phyloP scores from a whole-genome alignment of 495 filamentous ascomycete genomes.

The Lasiosphaeria ovina region DNA sequence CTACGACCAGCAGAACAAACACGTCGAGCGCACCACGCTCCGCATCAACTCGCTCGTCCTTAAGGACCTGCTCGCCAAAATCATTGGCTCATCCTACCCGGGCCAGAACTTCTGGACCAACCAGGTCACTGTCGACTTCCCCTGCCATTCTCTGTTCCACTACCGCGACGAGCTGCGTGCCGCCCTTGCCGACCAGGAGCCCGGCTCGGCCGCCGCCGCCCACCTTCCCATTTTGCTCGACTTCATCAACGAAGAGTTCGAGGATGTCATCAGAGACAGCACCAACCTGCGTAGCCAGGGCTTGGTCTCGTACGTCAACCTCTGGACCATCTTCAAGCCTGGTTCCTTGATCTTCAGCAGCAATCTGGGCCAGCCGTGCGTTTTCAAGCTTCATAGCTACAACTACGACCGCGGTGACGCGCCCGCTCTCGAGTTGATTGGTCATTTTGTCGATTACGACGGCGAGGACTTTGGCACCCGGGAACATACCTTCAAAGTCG shows the following conservation, averaged over 20 bases:
- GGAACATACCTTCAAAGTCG: constrained; percentile 35
- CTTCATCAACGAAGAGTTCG: constrained; percentile 33
- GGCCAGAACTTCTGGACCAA: constrained; percentile 22
- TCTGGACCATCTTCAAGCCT: constrained; percentile 42
- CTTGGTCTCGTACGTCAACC: constrained; percentile 29
- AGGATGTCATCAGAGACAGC: constrained; percentile 27
- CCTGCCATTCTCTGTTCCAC: constrained; percentile 15
- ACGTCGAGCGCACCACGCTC: constrained; percentile 9
- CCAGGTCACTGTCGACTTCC: constrained; percentile 31
- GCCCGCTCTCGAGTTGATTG: constrained; percentile 14
- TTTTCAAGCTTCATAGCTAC: constrained; percentile 13
- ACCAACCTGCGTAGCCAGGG: constrained; percentile 28
- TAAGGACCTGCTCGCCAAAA: constrained; percentile 7
- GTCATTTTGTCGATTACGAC: constrained; percentile 51
- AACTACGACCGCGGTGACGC: constrained; percentile 12
- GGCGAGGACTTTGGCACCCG: constrained; percentile 51
- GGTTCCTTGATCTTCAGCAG: constrained; percentile 22
- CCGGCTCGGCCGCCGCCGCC: constrained; percentile 27
- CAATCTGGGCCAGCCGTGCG: constrained; percentile 15
- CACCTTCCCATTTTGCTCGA: constrained; percentile 36
- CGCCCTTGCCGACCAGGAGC: constrained; percentile 13
- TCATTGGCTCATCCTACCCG: constrained; percentile 12
- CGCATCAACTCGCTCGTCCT: constrained; percentile 16
- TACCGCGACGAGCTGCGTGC: constrained; percentile 15
- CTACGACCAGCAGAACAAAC: constrained; percentile 13